Percentiles rank a stretch among this genome's conserved stretches.
phyloP scores from a whole-genome alignment of 2,329 filamentous ascomycete genomes.

The Botryotinia convoluta region DNA sequence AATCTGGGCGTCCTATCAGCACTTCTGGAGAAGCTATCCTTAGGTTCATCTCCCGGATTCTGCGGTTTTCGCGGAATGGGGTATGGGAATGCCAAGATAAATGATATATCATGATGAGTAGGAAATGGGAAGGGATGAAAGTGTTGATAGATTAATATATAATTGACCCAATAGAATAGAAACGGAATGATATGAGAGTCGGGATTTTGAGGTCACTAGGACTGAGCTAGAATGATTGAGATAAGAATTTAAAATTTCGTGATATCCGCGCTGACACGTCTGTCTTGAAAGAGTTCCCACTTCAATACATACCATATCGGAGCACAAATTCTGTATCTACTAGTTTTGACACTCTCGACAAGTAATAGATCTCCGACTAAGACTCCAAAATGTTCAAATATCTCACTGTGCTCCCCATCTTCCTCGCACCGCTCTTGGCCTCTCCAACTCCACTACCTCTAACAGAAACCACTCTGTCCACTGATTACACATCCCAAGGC shows the following conservation, averaged over 20 bases:
- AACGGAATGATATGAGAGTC: background rate
- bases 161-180: background rate
- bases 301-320: background rate
- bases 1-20: background rate
- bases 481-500: conserved; percentile 5
- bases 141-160: background rate
- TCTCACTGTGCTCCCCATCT: background rate
- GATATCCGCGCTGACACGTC: background rate
- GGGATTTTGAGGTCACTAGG: background rate
- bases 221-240: background rate
- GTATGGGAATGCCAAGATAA: background rate
- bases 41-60: background rate
- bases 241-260: background rate
- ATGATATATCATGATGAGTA: background rate
- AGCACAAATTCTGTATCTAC: background rate
- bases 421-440: background rate
- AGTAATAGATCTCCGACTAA: background rate
- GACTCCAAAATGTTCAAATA: background rate
- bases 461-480: background rate
- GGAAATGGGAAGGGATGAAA: background rate
- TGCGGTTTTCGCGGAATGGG: too few species aligned
- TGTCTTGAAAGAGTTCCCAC: background rate
- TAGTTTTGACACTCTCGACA: too few species aligned
- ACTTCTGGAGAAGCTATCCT: background rate
- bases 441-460: background rate